Evolutionary conservation across 768 basidiomycete genomes (phyloP), one percentile per base, ranked within the genome.

Genomic region (Rhodotorula sphaerocarpa): DNA sequence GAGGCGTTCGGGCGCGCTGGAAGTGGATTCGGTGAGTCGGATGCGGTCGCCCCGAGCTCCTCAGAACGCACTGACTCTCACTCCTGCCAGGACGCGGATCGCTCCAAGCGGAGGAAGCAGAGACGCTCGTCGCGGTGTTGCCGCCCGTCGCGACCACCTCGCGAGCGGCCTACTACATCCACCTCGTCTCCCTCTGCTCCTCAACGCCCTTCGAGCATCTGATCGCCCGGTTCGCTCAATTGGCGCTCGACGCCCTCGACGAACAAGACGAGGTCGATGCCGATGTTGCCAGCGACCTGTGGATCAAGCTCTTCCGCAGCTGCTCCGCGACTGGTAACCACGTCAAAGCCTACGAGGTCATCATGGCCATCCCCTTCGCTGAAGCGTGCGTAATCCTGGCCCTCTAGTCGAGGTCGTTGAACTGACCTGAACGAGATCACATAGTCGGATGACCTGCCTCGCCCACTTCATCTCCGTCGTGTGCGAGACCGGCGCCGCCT

Each of bases 401-500:
- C 30, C n/a, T 50, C 34, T 51, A 28, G n/a, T n/a, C n/a, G n/a
- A n/a, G 27, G 25, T 6, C 59, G 34, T 59, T 51, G 27, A 14
- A 67, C 48, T 57, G 33, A 14, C 43, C 47, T 42, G 43, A 61
- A 67, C 50, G 51, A 30, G 41, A 28, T 61, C 34, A 33, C 48
- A 42, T 74, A 95, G 91, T 72, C 87, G 85, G 77, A 82, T 83
- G 53, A 90, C 91, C 66, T 86, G 83, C 71, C 81, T 88, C 30
- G 83, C 84, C 52, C 85, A 87, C 64, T 79, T 99, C 53, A 84
- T 90, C 61, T 86, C 90, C 70, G 82, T 83, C 68, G 93, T 96
- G 88, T 96, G 93, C 73, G 90, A 95, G 73, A 84, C 85, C 60
- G 82, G 86, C 71, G 84, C 87, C 41, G 82, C 90, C 23, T 85